phyloP scores from a whole-genome alignment of 768 basidiomycete genomes.

The Boletus reticuloceps region DNA sequence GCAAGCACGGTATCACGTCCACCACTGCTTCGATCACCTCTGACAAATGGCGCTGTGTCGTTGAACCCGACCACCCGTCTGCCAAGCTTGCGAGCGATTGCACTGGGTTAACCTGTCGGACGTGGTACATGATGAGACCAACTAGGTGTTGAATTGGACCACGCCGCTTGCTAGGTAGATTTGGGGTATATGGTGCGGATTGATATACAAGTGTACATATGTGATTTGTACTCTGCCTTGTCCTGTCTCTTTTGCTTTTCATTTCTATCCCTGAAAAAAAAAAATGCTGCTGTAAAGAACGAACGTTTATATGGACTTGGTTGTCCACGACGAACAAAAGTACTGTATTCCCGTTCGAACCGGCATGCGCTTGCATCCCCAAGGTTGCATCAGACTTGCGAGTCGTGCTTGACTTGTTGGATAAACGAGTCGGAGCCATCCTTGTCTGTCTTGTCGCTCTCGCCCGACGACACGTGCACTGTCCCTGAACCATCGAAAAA shows the following conservation, averaged over 20 bases:
- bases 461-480: background rate
- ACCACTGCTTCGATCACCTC: slow-evolving; percentile 42
- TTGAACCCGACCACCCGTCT: slow-evolving; percentile 22
- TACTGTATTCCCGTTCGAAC: background rate
- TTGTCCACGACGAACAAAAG: background rate
- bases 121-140: slow-evolving; percentile 19
- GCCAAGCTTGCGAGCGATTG: slow-evolving; percentile 17
- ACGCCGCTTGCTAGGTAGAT: slow-evolving; percentile 7
- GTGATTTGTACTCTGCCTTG: too few species aligned
- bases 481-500: slow-evolving; percentile 10
- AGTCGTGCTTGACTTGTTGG: slow-evolving; percentile 7
- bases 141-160: slow-evolving; percentile 19
- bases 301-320: background rate
- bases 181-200: too few species aligned
- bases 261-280: too few species aligned
- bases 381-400: background rate
- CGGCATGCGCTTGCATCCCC: background rate
- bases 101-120: slow-evolving; percentile 19
- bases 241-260: too few species aligned
- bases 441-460: background rate
- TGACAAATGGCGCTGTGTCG: slow-evolving; percentile 35
- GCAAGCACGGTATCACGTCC: slow-evolving; percentile 6
- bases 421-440: slow-evolving; percentile 11
- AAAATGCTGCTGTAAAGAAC: background rate
- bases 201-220: too few species aligned